Percentiles rank a stretch among this genome's conserved stretches.
Conservation (phyloP, 148 eudicot species). For the Chenopodium album region DNA sequence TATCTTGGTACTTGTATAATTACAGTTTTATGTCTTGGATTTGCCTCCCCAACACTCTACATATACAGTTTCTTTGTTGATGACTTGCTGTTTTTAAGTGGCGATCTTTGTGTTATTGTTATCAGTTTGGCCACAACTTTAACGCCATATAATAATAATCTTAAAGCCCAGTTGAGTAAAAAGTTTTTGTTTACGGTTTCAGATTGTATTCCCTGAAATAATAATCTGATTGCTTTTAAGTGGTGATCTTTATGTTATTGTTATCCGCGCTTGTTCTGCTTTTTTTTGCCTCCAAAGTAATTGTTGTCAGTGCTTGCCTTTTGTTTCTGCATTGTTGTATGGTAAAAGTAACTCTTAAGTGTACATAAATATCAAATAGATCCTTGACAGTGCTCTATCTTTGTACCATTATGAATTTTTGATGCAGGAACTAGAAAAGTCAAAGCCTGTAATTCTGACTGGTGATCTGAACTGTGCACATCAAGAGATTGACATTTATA, state of each 20-base stretch:
- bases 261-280: not conserved
- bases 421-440: slow-evolving; percentile 85
- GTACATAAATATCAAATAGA: slow-evolving; percentile 5
- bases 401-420: slow-evolving; percentile 4
- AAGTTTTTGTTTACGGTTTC: not conserved
- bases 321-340: not conserved
- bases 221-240: too few species aligned
- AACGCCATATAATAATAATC: too few species aligned
- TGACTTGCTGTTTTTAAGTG: not conserved
- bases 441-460: slow-evolving; percentile 90
- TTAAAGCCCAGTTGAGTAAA: not conserved
- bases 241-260: too few species aligned
- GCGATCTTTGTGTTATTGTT: not conserved
- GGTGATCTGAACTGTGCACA: slow-evolving; percentile 97
- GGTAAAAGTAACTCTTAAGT: not conserved
- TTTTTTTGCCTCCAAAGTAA: not conserved
- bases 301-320: not conserved
- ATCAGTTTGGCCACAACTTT: not conserved
- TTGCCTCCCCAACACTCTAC: not conserved
- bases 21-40: not conserved
- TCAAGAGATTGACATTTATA: slow-evolving; percentile 90
- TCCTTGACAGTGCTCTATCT: slow-evolving; percentile 6
- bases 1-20: not conserved
- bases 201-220: too few species aligned
- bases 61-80: too few species aligned